Evolutionary conservation across 2,329 filamentous ascomycete species (phyloP), one percentile per base, ranked within the genome.

Genomic region (Clarireedia hainanense): DNA sequence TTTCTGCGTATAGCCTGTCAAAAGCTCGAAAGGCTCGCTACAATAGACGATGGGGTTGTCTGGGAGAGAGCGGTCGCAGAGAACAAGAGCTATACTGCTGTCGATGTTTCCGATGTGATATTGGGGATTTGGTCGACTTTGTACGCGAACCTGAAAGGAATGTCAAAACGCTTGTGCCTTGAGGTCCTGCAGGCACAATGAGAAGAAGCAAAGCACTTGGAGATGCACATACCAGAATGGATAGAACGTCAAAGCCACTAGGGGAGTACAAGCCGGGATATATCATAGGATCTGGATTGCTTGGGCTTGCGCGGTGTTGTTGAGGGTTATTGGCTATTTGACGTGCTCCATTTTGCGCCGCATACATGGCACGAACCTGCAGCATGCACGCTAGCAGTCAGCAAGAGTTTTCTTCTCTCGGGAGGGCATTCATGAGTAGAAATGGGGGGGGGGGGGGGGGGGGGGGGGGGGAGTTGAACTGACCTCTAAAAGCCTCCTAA

Each of bases 31-130:
- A 62, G 91, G 91, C 62, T 96, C 90, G 1, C 91, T 96, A 59
- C 91, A 92, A 69, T 96, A 96, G 26, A 96, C 85, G 61, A 97
- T 96, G 0, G 92, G 92, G 55, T 86, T 84, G 71, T 96, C 91
- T 62, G 91, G 86, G 71, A 85, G 81, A n/a, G 84, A 83, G n/a
- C 90, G 84, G 69, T 96, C 91, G 71, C 90, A 96, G 14, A 96
- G 88, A 36, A 96, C 89, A 69, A 97, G 96, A 1, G 91, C 90
- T 68, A 91, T 96, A 0, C 90, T 95, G 72, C 95, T 80, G 69
- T 97, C 91, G 34, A 97, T 90, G 1, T 88, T 87, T 10, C 91
- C 91, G 27, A 97, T 87, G 59, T 92, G 85, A 58, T 96, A 91
- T 66, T 89, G 83, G 0, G 91, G 88, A 57, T 91, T 86, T 51